Evolutionary conservation across 805 yeast genomes (phyloP).

Genomic region (Lipomyces chichibuensis): DNA sequence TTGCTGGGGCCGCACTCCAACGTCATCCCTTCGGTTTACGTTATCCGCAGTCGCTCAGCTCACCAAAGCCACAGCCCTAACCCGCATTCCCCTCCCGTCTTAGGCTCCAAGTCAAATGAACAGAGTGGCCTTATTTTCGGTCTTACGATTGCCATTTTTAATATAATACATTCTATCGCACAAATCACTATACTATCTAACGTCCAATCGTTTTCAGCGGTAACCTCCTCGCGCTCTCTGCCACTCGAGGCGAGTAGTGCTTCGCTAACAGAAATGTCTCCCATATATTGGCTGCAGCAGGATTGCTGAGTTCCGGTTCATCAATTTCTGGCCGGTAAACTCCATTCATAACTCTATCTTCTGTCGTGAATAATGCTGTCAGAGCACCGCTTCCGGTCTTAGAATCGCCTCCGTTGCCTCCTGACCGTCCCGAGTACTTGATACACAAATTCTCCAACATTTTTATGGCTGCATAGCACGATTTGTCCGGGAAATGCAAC

Average conservation of each 20-base stretch:
- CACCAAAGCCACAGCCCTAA: not conserved
- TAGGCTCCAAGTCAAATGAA: too few relatives aligned
- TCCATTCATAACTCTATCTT: conserved; percentile 86
- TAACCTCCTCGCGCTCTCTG: conserved; percentile 56
- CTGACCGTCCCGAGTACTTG: conserved; percentile 54
- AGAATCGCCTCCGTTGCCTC: conserved; percentile 7
- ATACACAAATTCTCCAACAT: conserved; percentile 75
- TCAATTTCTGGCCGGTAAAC: conserved; percentile 65
- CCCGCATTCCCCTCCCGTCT: not conserved
- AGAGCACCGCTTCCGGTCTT: conserved; percentile 48
- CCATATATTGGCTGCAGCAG: conserved; percentile 90
- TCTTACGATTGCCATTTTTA: not conserved
- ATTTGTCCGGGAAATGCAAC: conserved; percentile 84
- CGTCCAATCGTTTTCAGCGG: conserved; percentile 29
- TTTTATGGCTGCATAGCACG: conserved; percentile 74
- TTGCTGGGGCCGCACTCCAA: too few relatives aligned
- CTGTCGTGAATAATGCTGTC: conserved; percentile 79
- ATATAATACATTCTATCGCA: not conserved
- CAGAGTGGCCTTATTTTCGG: too few relatives aligned
- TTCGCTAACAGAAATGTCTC: conserved; percentile 76
- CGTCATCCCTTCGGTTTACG: too few relatives aligned
- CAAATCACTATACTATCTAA: not conserved
- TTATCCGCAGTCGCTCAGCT: not conserved
- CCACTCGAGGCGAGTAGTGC: conserved; percentile 83
- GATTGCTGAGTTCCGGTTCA: conserved; percentile 73